These are phyloP conservation scores for Calonectria pauciramosa DNA, from an alignment of 2,329 filamentous ascomycete genomes.

Conservation along the genomic window DNA sequence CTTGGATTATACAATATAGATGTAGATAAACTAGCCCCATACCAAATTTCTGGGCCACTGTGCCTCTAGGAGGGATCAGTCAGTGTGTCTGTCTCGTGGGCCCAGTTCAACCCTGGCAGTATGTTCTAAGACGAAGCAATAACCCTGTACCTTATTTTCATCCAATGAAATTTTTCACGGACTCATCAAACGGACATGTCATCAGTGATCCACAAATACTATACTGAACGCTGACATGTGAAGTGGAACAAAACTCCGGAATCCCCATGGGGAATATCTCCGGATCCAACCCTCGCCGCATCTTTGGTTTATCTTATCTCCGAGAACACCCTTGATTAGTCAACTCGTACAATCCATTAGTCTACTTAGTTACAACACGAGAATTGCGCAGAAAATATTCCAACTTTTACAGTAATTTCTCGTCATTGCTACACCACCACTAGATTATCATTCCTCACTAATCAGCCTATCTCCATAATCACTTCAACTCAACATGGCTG, in stretches of 20 bases:
- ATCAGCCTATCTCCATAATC: background rate
- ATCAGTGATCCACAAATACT: background rate
- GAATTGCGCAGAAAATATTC: background rate
- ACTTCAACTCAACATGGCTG: background rate
- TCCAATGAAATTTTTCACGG: background rate
- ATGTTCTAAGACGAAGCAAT: background rate
- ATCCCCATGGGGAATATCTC: background rate
- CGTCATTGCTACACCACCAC: background rate
- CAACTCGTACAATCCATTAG: background rate
- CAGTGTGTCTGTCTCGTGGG: background rate
- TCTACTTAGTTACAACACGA: background rate
- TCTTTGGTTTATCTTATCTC: background rate
- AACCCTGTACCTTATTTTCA: no score
- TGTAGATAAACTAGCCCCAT: background rate
- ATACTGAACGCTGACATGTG: background rate
- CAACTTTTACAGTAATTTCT: background rate
- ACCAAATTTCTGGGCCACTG: background rate
- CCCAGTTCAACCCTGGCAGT: background rate
- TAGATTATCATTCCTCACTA: background rate
- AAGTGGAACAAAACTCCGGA: background rate
- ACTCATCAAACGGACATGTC: no score
- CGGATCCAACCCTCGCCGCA: background rate
- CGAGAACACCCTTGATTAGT: background rate
- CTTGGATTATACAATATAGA: background rate
- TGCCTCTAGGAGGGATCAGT: background rate